Base-by-base conservation (phyloP, 768 basidiomycete genomes). In the Fomitopsis pulvina region DNA sequence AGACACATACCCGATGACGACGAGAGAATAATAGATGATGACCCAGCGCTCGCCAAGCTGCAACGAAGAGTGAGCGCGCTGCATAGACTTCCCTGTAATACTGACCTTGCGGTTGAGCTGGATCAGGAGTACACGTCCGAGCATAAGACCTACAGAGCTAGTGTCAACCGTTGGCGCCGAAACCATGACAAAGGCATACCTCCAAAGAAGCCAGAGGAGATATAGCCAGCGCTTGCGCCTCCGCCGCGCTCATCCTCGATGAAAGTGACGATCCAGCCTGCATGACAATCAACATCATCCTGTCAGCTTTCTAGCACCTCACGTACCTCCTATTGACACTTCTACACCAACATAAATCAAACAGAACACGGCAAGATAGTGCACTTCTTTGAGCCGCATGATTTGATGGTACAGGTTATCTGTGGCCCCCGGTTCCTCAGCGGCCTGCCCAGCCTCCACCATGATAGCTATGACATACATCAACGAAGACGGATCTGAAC, bases 201-300 rank as follows among this genome's bases (percentile, higher is more conserved):
- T 8, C 69, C 72, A 43, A 70, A 72, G 59, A 71, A 71, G 2
- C 71, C 71, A 34, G 69, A 66, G 3, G 71, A 72, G 38, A 73
- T 68, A 52, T 75, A 73, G 8, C 74, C 74, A 8, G 72, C 59
- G 21, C 56, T 60, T 0, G 63, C 56, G 1, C 69, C 68, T 8
- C 72, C 73, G 26, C 62, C 63, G 12, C 73, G 64, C 45, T 68
- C 62, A 21, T 66, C 54, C 42, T 71, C 64, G 32, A 75, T 64
- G 56, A 66, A 74, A 8, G 74, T 75, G 3, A 74, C 73, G 40
- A 71, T 73, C 73, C 74, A 75, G 11, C 72, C 71, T 69, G 45
- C 8, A 30, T n/a, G 24, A 18, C 22, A 28, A 41, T 6, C 21
- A 16, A 24, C 22, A 3, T 11, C 29, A 11, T 14, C 20, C 6